These are phyloP conservation scores for Aphanoascus verrucosus DNA, from an alignment of 2,329 filamentous ascomycete species.

Conservation along the genomic window DNA sequence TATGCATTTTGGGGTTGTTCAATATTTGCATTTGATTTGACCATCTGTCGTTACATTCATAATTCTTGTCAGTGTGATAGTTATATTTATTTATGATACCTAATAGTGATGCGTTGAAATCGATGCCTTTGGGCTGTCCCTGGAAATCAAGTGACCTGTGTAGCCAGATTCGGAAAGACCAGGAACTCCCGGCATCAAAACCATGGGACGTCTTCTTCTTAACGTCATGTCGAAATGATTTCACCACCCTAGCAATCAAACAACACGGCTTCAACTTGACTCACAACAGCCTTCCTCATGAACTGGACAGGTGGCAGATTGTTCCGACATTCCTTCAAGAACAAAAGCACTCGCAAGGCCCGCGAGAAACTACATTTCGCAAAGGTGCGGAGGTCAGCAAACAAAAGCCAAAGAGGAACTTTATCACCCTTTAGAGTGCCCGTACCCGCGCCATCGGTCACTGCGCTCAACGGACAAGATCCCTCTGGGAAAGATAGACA, in stretches of 20 bases:
- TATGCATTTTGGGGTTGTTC: too few relatives aligned
- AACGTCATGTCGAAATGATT: not conserved
- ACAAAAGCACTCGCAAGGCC: slow-evolving; percentile 20
- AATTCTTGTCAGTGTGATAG: too few relatives aligned
- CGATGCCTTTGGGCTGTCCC: not conserved
- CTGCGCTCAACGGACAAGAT: not conserved
- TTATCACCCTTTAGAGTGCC: not conserved
- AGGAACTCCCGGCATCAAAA: not conserved
- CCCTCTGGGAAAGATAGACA: not conserved
- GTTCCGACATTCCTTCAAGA: slow-evolving; percentile 30
- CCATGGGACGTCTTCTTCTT: not conserved
- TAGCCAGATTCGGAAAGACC: not conserved
- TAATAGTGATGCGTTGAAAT: too few relatives aligned
- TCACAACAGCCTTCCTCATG: slow-evolving; percentile 23
- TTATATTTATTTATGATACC: too few relatives aligned
- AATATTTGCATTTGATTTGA: too few relatives aligned
- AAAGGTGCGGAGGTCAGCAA: slow-evolving; percentile 18
- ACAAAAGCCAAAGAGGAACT: not conserved
- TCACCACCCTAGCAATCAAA: not conserved
- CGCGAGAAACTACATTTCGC: slow-evolving; percentile 28
- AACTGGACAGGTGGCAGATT: slow-evolving; percentile 38
- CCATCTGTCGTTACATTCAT: too few relatives aligned
- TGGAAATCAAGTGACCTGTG: not conserved
- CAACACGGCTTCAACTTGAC: not conserved
- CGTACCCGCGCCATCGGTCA: not conserved